A percentile compares a stretch with the other conserved stretches of the same genome.
Evolutionary conservation across 1,139 yeast genomes (phyloP).

Genomic region (Yamadazyma kanchanaburiensis): DNA sequence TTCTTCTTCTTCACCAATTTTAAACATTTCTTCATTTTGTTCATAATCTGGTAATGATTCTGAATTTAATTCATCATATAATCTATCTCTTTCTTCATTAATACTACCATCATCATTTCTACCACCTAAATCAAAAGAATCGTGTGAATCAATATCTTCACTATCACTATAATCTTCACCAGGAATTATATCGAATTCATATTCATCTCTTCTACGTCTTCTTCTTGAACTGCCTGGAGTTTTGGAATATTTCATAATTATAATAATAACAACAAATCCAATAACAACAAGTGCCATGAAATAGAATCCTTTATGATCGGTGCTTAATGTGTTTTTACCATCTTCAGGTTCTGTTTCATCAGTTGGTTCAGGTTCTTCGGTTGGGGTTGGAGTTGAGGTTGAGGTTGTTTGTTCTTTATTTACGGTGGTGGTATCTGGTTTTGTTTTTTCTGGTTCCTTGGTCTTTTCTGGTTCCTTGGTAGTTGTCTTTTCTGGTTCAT

Average conservation of each 20-base stretch:
- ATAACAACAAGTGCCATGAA: constrained; percentile 56
- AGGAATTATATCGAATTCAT: constrained; percentile 75
- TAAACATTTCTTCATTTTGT: constrained; percentile 41
- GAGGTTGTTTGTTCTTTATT: constrained; percentile 5
- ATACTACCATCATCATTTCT: constrained; percentile 16
- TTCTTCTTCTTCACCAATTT: constrained; percentile 41
- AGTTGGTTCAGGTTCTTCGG: constrained; percentile 15
- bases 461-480: constrained; percentile 8
- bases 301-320: constrained; percentile 52
- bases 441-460: constrained; percentile 5
- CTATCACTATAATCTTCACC: constrained; percentile 56
- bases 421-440: not conserved
- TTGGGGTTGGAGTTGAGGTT: constrained; percentile 1
- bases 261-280: constrained; percentile 54
- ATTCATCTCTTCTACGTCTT: constrained; percentile 67
- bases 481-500: constrained; percentile 6
- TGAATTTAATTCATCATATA: constrained; percentile 40
- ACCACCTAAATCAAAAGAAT: constrained; percentile 25
- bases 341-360: constrained; percentile 20
- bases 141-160: constrained; percentile 22
- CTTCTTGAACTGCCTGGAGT: constrained; percentile 46
- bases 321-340: constrained; percentile 30
- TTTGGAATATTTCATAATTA: constrained; percentile 53
- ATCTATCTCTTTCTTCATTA: constrained; percentile 33
- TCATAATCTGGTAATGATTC: constrained; percentile 38